Evolutionary conservation across 495 filamentous ascomycete genomes (phyloP).

Genomic region (Aspergillus sparsus): DNA sequence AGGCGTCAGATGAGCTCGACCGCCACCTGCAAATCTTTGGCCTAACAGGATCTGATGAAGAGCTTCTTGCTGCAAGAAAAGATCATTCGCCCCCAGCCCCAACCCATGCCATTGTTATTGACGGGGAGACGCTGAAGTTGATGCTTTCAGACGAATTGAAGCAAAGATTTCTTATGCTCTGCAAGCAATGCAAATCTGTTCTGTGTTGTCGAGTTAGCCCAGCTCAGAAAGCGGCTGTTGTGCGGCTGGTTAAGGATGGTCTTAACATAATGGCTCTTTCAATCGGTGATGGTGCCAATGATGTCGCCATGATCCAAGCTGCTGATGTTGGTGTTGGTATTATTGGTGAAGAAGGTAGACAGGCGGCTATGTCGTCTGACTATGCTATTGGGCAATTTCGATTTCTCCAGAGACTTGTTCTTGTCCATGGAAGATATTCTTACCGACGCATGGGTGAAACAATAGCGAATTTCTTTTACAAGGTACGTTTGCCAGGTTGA

Average conservation of each 20-base stretch:
- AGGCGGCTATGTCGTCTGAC: conserved; percentile 98
- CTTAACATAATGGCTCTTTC: conserved; percentile 97
- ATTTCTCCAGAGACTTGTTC: conserved; percentile 84
- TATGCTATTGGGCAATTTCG: conserved; percentile 98
- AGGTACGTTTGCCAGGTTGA: conserved; percentile 49
- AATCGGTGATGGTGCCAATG: conserved; percentile 96
- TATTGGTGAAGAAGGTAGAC: conserved; percentile 93
- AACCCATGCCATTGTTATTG: conserved; percentile 95
- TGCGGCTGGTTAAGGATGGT: conserved; percentile 89
- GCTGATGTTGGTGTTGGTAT: conserved; percentile 98
- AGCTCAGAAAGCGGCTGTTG: conserved; percentile 96
- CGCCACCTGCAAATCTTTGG: conserved; percentile 69
- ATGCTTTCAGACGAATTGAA: conserved; percentile 79
- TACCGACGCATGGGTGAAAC: conserved; percentile 91
- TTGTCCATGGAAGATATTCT: conserved; percentile 96
- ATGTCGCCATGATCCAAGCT: conserved; percentile 99
- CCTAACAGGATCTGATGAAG: conserved; percentile 84
- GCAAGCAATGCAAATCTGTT: conserved; percentile 96
- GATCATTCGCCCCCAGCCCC: conserved; percentile 82
- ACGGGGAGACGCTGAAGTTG: conserved; percentile 90
- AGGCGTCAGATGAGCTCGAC: conserved; percentile 70
- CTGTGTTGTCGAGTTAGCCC: conserved; percentile 98
- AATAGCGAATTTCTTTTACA: conserved; percentile 99
- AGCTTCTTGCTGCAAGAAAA: conserved; percentile 72
- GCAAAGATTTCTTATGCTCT: conserved; percentile 91